These are phyloP conservation scores for Eimeria acervulina DNA, from an alignment of 169 alveolate genomes.

Conservation along the genomic window DNA sequence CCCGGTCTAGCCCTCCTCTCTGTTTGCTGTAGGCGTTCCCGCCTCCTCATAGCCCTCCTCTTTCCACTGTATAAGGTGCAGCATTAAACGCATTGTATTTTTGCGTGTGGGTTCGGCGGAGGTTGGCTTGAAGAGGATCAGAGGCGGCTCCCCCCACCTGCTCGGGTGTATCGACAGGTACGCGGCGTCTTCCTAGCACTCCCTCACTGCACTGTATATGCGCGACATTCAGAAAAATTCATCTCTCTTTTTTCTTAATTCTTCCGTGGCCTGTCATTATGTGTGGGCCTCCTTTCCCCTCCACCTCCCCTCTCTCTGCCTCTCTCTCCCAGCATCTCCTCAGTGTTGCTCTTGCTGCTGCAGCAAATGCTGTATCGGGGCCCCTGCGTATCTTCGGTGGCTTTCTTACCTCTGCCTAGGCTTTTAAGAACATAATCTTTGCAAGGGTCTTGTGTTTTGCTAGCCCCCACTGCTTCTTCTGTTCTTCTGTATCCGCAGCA, in stretches of 20 bases:
- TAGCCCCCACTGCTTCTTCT: neutral
- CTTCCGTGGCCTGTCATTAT: neutral
- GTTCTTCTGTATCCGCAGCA: neutral
- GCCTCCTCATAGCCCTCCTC: neutral
- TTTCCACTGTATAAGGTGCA: neutral
- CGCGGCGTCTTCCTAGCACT: neutral
- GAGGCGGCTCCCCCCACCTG: slow-evolving; percentile 42
- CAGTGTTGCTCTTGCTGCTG: neutral
- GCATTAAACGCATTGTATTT: neutral
- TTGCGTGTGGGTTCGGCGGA: neutral
- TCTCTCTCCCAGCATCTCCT: neutral
- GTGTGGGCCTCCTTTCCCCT: neutral
- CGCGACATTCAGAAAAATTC: neutral
- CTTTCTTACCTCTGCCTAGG: neutral
- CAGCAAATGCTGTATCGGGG: neutral
- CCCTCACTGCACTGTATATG: neutral
- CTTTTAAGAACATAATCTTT: no score
- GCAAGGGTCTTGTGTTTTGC: no score
- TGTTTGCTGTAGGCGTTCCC: no score
- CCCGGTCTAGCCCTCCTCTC: slow-evolving; percentile 38
- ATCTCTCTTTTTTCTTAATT: neutral
- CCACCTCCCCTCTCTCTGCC: neutral
- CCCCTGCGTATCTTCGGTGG: neutral
- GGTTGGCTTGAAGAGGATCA: neutral
- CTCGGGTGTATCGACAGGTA: slow-evolving; percentile 69